Evolutionary conservation across 257 asterid genomes (phyloP).

Genomic region (Nicotiana undulata): DNA sequence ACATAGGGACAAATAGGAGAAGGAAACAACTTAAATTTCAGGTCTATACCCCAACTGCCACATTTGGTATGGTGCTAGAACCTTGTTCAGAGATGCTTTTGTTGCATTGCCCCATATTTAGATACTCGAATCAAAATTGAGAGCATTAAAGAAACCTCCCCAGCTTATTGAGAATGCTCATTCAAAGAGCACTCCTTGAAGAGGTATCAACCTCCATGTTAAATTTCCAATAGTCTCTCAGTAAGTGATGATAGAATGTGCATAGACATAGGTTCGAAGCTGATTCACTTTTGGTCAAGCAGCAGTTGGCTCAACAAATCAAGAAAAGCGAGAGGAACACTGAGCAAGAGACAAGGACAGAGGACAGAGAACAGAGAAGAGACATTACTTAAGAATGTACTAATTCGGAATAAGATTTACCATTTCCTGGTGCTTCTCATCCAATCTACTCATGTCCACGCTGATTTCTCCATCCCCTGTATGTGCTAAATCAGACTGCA

Average conservation of each 20-base stretch:
- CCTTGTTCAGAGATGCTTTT: background rate
- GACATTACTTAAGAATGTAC: background rate
- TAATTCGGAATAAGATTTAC: slow-evolving; percentile 27
- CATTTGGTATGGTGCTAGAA: slow-evolving; percentile 1
- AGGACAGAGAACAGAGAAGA: background rate
- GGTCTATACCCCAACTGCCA: background rate
- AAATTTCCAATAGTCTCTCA: background rate
- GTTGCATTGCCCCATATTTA: background rate
- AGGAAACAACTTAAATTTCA: background rate
- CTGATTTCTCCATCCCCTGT: slow-evolving; percentile 54
- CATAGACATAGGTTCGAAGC: background rate
- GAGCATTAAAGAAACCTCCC: background rate
- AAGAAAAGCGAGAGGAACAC: background rate
- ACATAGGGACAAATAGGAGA: background rate
- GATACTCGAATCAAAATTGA: background rate
- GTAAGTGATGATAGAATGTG: background rate
- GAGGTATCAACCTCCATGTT: background rate
- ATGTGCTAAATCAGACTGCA: slow-evolving; percentile 46
- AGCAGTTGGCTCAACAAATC: background rate
- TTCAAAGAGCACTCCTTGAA: background rate
- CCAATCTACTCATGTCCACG: slow-evolving; percentile 41
- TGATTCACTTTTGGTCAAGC: background rate
- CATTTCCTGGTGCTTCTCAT: slow-evolving; percentile 62
- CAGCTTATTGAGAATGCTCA: background rate
- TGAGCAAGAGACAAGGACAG: background rate